Evolutionary conservation across 2,329 filamentous ascomycete species (phyloP), one percentile per base, ranked within the genome.

Genomic region (Fusarium fujikuroi): DNA sequence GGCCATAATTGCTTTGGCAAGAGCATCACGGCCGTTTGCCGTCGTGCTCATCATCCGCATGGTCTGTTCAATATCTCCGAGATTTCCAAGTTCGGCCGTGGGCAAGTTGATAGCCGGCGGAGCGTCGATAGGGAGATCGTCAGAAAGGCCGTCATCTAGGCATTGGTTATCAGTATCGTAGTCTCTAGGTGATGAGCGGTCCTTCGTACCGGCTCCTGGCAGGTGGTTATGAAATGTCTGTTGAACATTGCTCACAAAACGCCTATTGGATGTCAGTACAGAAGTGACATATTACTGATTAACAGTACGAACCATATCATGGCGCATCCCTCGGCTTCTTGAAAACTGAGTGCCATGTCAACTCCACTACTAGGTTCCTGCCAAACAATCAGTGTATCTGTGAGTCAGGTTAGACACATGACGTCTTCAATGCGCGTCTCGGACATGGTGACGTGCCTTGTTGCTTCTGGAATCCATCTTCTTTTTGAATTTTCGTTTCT

Each of bases 361-460:
- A 95, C 91, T 66, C 93, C 93, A 84, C 92, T 96, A 67, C 81
- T 83, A 8, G 91, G 90, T 81, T 98, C 96, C 43, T 95, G 98
- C 96, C 96, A 99, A 69, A 99, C 95, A 71, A 99, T 98, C 69
- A 99, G 89, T 7, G 96, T 99, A 82, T 98, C 95, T 97, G 82
- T 46, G 78, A 75, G 54, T 79, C 75, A 71, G 67, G 71, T 76
- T 72, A 79, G 72, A 73, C 69, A 74, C 69, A 63, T 52, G 65
- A 80, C 69, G 76, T 75, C 43, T 59, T 46, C 25, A 43, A 54
- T 63, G 50, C 56, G 54, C 52, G 68, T 60, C 60, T 52, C 21
- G 30, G n/a, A 43, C 34, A 57, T 46, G 39, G 58, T 36, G 60
- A 81, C 85, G 78, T 89, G 92, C 94, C 94, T 92, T 98, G 95